Percentiles rank a stretch among this genome's conserved stretches.
Conservation (phyloP, 1,139 yeast species). For the Candida sanyaensis region DNA sequence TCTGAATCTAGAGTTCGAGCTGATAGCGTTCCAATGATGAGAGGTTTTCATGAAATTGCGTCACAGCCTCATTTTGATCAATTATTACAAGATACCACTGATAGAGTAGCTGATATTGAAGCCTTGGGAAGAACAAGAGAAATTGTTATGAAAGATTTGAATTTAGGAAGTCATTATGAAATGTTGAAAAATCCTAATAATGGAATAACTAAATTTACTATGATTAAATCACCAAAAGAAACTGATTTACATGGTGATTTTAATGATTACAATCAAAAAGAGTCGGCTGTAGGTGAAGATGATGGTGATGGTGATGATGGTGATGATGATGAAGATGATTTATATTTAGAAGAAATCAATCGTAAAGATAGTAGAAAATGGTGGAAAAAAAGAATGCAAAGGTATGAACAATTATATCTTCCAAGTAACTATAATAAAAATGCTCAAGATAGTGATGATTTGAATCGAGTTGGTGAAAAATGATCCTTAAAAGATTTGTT, state of each 20-base stretch:
- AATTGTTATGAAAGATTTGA: conserved; percentile 70
- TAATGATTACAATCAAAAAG: conserved; percentile 13
- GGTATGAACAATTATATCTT: conserved; percentile 20
- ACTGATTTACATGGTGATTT: conserved; percentile 21
- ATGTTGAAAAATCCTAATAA: conserved; percentile 17
- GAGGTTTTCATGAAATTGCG: conserved; percentile 81
- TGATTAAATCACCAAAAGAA: conserved; percentile 21
- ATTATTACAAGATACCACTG: conserved; percentile 67
- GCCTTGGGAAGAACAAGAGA: conserved; percentile 81
- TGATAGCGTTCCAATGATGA: conserved; percentile 87
- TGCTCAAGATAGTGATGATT: conserved; percentile 10
- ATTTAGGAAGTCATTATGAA: conserved; percentile 50
- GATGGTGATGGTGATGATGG: conserved; percentile 31
- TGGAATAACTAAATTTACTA: conserved; percentile 18
- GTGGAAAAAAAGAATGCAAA: conserved; percentile 50
- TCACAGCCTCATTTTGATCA: conserved; percentile 71
- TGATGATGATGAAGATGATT: conserved; percentile 34
- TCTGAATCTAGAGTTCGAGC: conserved; percentile 75
- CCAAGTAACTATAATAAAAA: conserved; percentile 8
- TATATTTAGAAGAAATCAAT: conserved; percentile 42
- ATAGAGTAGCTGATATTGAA: conserved; percentile 75
- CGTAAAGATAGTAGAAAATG: conserved; percentile 39
- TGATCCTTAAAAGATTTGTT: neutral
- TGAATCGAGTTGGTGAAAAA: conserved; percentile 6
- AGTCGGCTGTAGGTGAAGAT: conserved; percentile 7